Base-by-base conservation (phyloP, 345 rosid genomes). In the Lagerstroemia speciosa region DNA sequence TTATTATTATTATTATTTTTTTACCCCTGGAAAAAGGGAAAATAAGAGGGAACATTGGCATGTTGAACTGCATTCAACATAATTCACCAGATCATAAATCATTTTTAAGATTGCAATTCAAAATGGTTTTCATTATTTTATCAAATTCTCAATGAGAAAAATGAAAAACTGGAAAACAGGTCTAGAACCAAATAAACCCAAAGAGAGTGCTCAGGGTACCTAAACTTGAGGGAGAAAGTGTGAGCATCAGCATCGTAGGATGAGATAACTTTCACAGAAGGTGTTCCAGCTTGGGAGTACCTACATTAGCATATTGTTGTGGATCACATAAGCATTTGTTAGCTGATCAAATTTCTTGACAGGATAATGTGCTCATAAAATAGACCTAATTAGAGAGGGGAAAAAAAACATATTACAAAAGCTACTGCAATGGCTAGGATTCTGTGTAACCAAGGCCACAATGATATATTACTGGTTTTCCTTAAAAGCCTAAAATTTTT, bases 221-320 rank as follows among this genome's bases (percentile, higher is more conserved):
- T 84, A 78, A 94, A 92, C 83, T 87, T 92, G 81, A 94, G 80
- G 71, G 97, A 84, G 81, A 83, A 89, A 40, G 91, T 85, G 77
- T 20, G 83, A 75, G 91, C 84, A 71, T 85, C 96, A 66, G 92
- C 85, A 79, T 87, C 57, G 43, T 91, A 94, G 71, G 83, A 79
- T 22, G 99, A 89, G 40, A 83, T 74, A 69, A 87, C 98, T 80
- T 90, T 89, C 75, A 94, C 84, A n/a, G 76, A 36, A 66, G 98
- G 99, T 19, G 99, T 95, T 68, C 99, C 99, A 62, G 99, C 97
- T 85, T 95, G 98, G 50, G 98, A 92, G 80, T 95, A 95, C 99
- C 99, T 95, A 78, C 64, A 67, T 31, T 52, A 31, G 64, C 73
- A 65, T 73, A 72, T 38, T 19, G n/a, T 69, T 30, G 20, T 41